Evolutionary conservation across 371 early-diverging fungal genomes (phyloP), one percentile per base, ranked within the genome.

Genomic region (Basidiobolus meristosporus): DNA sequence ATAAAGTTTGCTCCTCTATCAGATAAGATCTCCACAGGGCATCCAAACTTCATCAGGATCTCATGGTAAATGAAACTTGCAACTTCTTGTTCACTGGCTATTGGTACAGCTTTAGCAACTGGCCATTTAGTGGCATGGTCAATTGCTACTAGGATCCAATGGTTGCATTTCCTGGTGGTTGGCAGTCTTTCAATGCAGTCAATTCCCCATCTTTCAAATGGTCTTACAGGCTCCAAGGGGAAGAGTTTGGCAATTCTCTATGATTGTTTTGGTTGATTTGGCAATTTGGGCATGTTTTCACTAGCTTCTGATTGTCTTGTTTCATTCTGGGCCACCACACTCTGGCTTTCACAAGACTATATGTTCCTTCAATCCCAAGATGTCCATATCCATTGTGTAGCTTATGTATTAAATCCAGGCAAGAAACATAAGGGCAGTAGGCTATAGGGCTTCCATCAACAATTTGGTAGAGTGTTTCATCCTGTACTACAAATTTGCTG

Each of bases 71-170:
- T n/a, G n/a, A n/a, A n/a, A n/a, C n/a, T n/a, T n/a, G n/a, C n/a
- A n/a, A n/a, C n/a, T n/a, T n/a, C n/a, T n/a, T n/a, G n/a, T n/a
- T n/a, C n/a, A n/a, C n/a, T n/a, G n/a, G n/a, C n/a, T n/a, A n/a
- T n/a, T n/a, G n/a, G n/a, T n/a, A n/a, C n/a, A n/a, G n/a, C n/a
- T n/a, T n/a, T n/a, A n/a, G n/a, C n/a, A n/a, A n/a, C n/a, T n/a
- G n/a, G n/a, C n/a, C 64, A 65, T 31, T 48, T 47, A 0, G 62
- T 60, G 0, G 46, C 40, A 31, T 56, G 42, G 30, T 70, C 70
- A 23, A 61, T 52, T 3, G 61, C 65, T 0, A 55, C 48, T 0
- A 66, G 19, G 4, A 70, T 59, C 50, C 50, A 62, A 2, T 29
- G 46, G 40, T 65, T 63, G 1, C 51, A 53, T 0, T 31, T 2